These are phyloP conservation scores for Podila minutissima DNA, from an alignment of 192 early-diverging fungal genomes.

Conservation along the genomic window DNA sequence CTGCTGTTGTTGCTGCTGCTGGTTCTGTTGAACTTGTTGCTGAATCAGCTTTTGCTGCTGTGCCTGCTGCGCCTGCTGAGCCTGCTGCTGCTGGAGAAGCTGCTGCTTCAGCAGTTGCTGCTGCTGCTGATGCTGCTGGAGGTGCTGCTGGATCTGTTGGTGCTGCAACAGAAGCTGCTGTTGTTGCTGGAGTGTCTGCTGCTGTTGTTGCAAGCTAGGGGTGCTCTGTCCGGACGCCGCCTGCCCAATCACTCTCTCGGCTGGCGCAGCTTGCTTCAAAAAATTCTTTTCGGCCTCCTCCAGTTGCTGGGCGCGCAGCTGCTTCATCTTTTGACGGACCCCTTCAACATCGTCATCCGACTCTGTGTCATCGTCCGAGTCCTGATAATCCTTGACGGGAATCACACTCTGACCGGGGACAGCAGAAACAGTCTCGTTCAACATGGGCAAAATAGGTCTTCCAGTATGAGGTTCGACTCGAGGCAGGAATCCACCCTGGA, in stretches of 20 bases:
- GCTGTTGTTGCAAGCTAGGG: constrained; percentile 23
- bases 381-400: constrained; percentile 44
- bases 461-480: constrained; percentile 44
- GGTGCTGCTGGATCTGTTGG: constrained; percentile 38
- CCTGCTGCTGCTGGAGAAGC: constrained; percentile 37
- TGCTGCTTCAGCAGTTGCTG: constrained; percentile 42
- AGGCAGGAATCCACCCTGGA: constrained; percentile 49
- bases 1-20: constrained; percentile 20
- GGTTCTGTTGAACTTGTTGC: constrained; percentile 36
- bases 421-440: constrained; percentile 50
- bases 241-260: not conserved
- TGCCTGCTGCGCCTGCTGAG: constrained; percentile 22
- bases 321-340: constrained; percentile 59
- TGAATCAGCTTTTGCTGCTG: constrained; percentile 44
- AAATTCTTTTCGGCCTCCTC: constrained; percentile 45
- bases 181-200: constrained; percentile 29
- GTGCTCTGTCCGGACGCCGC: constrained; percentile 15
- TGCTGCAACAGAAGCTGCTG: constrained; percentile 42
- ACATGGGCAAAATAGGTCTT: constrained; percentile 46
- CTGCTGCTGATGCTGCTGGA: constrained; percentile 41
- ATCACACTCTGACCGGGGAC: constrained; percentile 51
- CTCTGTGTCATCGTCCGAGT: constrained; percentile 62
- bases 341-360: constrained; percentile 63
- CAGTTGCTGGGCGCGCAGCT: constrained; percentile 50
- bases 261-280: constrained; percentile 16